Evolutionary conservation across 1,284 basidiomycete genomes (phyloP), one percentile per base, ranked within the genome.

Genomic region (Athelia sp.): DNA sequence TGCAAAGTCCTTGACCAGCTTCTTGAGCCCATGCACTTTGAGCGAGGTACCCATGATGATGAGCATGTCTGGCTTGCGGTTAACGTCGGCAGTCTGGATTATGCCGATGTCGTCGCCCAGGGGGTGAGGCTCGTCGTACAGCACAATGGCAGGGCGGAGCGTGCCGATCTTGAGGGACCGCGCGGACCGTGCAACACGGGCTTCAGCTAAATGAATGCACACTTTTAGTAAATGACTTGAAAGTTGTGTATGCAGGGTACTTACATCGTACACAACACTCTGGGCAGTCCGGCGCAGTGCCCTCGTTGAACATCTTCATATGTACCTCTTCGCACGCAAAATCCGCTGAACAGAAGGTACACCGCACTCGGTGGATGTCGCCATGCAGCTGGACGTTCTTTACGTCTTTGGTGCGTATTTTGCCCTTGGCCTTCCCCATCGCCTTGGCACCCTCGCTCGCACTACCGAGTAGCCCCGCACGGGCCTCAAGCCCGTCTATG

Each of bases 1-100:
- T 10, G 94, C 91, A 57, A 98, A 97, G 52, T 95, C 92, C 65
- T 94, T 94, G 40, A 98, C 93, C 34, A 98, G 81, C 58, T 87
- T 88, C 69, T 93, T 94, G 47, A 97, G 75, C 4, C 95, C 95
- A 58, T 95, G 93, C 8, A 98, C 92, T 64, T 97, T 96, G 56
- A 98, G 79, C 23, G 91, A 94, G 14, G 95, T 98, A 36, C 95
- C 95, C 85, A 97, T 96, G 56, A 98, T 87, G 59, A 98, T 86
- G 38, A 98, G 74, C 70, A 97, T 76, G 62, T 98, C 95, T 1
- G 95, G 95, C 59, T 83, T 84, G 46, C 83, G 82, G 11, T 71
- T 65, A 14, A 93, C 63, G 64, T 96, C 93, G 18, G 75, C 70
- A 1, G 80, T 72, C 55, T 93, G 85, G 13, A 94, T 84, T 43